Evolutionary conservation across 2,329 filamentous ascomycete genomes (phyloP), one percentile per base, ranked within the genome.

Genomic region (Apiospora phragmitis): DNA sequence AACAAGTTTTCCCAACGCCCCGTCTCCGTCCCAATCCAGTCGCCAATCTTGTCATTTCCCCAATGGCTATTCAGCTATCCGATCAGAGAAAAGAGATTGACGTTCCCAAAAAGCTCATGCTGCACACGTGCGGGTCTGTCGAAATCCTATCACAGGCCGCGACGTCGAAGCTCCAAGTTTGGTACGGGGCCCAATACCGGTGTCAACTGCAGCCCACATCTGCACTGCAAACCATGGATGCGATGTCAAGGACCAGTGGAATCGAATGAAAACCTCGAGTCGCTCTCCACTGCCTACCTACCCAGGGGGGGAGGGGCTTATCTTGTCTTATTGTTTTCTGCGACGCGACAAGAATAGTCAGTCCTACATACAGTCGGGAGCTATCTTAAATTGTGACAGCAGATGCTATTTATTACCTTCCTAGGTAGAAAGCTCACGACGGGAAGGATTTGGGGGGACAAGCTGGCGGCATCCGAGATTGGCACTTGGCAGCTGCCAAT

Each of bases 131-230:
- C 55, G 55, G 55, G 55, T 62, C 55, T 21, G 55, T 11, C 21
- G 18, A 32, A 62, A 38, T 62, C 55, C 55, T 62, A 62, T 62
- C 55, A 62, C 29, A 62, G 55, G 21, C 32, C 55, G 55, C 32
- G 55, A 62, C 55, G 18, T 35, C 21, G 55, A 24, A n/a, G 11
- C 32, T 9, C 32, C 16, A 62, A 62, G 55, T 62, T 38, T 62
- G 55, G 55, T 62, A 62, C 55, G 55, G 55, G 55, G 9, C 55
- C 55, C 55, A 62, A 62, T 62, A 62, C 55, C 55, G 32, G 55
- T 62, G 32, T 32, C 55, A 62, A 62, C 55, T 62, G 55, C 32
- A 62, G 38, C 55, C 55, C 55, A 62, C 55, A 38, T 62, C 29
- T 62, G 55, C 55, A 38, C 29, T 38, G 32, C 51, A 35, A 32